These are phyloP conservation scores for Pyrus betulifolia DNA, from an alignment of 306 rosid genomes.

Conservation along the genomic window DNA sequence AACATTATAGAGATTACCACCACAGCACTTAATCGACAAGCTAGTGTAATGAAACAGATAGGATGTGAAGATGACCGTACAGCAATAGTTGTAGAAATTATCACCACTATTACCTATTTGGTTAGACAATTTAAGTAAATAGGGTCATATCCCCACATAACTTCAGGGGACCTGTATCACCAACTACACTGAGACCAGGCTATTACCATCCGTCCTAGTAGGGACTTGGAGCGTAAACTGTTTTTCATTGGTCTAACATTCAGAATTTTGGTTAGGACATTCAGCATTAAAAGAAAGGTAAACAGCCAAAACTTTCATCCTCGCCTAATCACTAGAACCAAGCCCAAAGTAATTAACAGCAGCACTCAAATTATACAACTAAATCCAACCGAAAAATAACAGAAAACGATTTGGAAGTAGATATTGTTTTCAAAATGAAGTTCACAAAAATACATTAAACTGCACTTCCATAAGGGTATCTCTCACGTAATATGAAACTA, in stretches of 20 bases:
- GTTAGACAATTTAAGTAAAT: neutral
- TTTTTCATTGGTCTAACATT: neutral
- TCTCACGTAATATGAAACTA: neutral
- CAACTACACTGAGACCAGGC: neutral
- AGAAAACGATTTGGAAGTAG: neutral
- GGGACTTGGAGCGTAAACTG: neutral
- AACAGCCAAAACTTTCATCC: neutral
- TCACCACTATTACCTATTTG: neutral
- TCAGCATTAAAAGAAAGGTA: neutral
- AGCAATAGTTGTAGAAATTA: neutral
- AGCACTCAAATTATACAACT: neutral
- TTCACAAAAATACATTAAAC: neutral
- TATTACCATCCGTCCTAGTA: neutral
- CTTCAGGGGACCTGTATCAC: neutral
- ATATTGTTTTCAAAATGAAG: neutral
- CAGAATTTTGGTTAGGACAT: neutral
- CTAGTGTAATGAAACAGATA: neutral
- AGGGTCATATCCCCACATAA: neutral
- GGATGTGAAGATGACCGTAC: conserved; percentile 32
- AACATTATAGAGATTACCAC: neutral
- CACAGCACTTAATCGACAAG: neutral
- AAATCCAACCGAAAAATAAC: neutral
- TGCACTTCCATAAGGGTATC: neutral
- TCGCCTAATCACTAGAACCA: neutral
- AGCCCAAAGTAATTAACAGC: neutral